A percentile compares a stretch with the other conserved stretches of the same genome.
Evolutionary conservation across 208 protist genomes (phyloP).

Genomic region (Histomonas meleagridis): DNA sequence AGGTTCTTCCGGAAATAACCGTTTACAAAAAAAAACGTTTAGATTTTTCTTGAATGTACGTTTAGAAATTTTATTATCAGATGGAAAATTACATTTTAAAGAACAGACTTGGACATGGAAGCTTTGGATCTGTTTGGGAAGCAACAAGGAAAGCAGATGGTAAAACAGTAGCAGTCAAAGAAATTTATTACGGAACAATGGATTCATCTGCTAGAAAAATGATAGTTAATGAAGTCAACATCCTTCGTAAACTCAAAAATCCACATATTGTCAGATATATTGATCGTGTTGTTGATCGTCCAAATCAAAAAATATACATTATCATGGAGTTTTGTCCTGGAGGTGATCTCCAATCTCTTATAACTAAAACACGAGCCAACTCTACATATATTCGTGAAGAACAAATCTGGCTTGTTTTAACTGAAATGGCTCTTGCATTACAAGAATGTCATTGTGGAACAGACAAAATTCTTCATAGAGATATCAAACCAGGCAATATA

Average conservation of each 20-base stretch:
- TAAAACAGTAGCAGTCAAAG: not conserved
- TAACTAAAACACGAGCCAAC: not conserved
- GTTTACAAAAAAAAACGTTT: too few species aligned
- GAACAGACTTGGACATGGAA: not conserved
- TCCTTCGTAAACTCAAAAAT: not conserved
- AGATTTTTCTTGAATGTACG: slow-evolving; percentile 6
- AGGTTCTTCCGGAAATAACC: too few species aligned
- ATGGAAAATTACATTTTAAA: not conserved
- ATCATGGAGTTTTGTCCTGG: slow-evolving; percentile 4
- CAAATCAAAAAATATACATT: not conserved
- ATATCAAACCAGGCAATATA: slow-evolving; percentile 58
- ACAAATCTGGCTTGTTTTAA: not conserved
- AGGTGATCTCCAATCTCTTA: slow-evolving; percentile 6
- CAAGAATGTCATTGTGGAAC: not conserved
- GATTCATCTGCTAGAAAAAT: not conserved
- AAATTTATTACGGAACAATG: not conserved
- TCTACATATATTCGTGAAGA: not conserved
- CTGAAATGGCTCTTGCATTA: not conserved
- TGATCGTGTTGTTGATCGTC: not conserved
- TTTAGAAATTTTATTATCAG: slow-evolving; percentile 25
- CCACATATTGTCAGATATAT: not conserved
- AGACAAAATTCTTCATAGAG: slow-evolving; percentile 26
- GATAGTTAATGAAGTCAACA: slow-evolving; percentile 22
- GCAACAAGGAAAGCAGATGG: not conserved
- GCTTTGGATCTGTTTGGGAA: not conserved